phyloP scores from a whole-genome alignment of 768 basidiomycete genomes.

The Boletus subparvulus region DNA sequence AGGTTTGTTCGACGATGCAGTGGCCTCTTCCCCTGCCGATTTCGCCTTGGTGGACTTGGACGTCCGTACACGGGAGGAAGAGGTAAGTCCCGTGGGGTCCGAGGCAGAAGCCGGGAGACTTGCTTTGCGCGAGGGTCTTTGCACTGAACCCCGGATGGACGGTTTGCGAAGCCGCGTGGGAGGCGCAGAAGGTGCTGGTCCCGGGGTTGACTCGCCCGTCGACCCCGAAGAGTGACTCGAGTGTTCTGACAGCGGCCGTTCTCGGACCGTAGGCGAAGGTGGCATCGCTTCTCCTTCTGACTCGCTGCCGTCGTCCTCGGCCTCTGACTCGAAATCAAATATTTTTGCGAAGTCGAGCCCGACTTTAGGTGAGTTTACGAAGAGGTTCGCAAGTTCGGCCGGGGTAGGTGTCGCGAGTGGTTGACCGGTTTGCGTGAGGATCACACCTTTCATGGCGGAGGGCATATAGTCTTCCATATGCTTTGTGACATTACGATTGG shows the following conservation, averaged over 20 bases:
- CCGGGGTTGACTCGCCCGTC: conserved; percentile 23
- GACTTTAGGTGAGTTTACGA: conserved; percentile 67
- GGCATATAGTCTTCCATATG: conserved; percentile 27
- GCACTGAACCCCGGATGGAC: conserved; percentile 48
- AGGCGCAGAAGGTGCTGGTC: conserved; percentile 26
- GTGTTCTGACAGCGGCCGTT: conserved; percentile 35
- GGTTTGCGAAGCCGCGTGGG: conserved; percentile 56
- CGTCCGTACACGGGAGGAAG: conserved; percentile 15
- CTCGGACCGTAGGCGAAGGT: conserved; percentile 50
- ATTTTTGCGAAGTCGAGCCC: conserved; percentile 77
- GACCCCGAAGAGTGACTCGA: conserved; percentile 29
- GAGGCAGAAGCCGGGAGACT: conserved; percentile 39
- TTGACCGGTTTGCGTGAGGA: conserved; percentile 78
- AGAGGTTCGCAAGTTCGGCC: conserved; percentile 61
- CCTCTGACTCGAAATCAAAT: conserved; percentile 56
- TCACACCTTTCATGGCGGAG: conserved; percentile 74
- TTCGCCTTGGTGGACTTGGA: conserved; percentile 20
- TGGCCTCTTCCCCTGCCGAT: background rate
- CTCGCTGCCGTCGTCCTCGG: conserved; percentile 32
- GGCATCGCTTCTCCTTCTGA: conserved; percentile 32
- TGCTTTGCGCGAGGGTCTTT: conserved; percentile 29
- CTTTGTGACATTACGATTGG: conserved; percentile 37
- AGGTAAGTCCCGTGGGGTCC: conserved; percentile 37
- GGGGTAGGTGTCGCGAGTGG: conserved; percentile 69
- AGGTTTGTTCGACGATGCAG: conserved; percentile 10